These are phyloP conservation scores for Neonectria faginata DNA, from an alignment of 2,329 filamentous ascomycete genomes.

Conservation along the genomic window DNA sequence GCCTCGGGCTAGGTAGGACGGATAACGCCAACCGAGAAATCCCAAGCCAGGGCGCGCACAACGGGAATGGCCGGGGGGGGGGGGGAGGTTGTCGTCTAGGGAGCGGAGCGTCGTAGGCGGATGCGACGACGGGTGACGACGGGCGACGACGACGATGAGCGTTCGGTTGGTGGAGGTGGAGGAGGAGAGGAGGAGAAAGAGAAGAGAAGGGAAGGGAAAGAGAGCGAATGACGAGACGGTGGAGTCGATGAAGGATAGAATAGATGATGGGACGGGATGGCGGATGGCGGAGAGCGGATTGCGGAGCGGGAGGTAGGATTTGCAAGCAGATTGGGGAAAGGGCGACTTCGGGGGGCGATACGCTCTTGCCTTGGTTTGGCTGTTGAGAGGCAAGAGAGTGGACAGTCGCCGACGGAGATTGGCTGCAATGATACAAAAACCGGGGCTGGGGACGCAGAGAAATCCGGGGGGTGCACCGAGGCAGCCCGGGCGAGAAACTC, in stretches of 20 bases:
- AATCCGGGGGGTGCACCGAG: conserved; percentile 43
- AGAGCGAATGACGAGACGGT: conserved; percentile 11
- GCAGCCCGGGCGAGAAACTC: conserved; percentile 1
- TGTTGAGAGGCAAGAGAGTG: not conserved
- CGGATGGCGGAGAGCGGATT: not conserved
- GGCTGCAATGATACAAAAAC: conserved; percentile 8
- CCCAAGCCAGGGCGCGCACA: conserved; percentile 2
- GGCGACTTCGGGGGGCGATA: conserved; percentile 21
- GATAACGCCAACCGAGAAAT: conserved; percentile 3
- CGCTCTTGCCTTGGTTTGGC: conserved; percentile 3
- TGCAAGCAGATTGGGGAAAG: conserved; percentile 18
- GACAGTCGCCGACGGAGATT: conserved; percentile 6
- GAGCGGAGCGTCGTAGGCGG: not conserved
- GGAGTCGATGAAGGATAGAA: conserved; percentile 6
- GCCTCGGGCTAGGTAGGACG: conserved; percentile 1
- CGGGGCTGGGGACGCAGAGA: conserved; percentile 36
- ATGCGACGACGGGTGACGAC: conserved; percentile 4
- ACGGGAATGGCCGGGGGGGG: not conserved
- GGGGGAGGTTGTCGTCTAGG: not conserved
- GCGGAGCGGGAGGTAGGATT: conserved; percentile 11
- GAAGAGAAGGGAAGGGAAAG: conserved; percentile 7
- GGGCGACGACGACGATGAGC: conserved; percentile 1
- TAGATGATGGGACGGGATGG: not conserved
- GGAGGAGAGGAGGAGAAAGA: not conserved
- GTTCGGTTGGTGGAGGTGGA: not conserved